phyloP scores from a whole-genome alignment of 1,284 basidiomycete species.

The Cystobasidium slooffiae region DNA sequence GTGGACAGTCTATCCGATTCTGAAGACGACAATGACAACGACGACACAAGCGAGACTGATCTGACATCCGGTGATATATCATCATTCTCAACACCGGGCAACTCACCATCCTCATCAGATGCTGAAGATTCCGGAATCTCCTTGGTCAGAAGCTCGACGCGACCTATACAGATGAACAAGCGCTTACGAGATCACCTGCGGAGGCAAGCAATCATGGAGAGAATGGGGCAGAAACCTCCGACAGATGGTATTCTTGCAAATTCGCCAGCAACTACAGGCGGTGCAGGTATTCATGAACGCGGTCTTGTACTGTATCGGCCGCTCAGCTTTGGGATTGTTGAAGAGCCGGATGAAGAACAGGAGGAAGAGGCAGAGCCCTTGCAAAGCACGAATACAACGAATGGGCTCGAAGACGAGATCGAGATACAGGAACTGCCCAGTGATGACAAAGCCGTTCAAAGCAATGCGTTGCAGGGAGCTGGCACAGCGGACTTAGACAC shows the following conservation, averaged over 20 bases:
- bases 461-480: not conserved
- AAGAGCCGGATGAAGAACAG: conserved; percentile 25
- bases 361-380: not conserved
- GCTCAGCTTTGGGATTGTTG: conserved; percentile 29
- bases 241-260: conserved; percentile 9
- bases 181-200: conserved; percentile 31
- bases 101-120: conserved; percentile 21
- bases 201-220: conserved; percentile 15
- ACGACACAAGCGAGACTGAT: not conserved
- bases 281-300: conserved; percentile 27
- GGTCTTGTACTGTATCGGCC: conserved; percentile 40
- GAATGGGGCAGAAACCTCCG: conserved; percentile 12
- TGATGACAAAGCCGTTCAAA: not conserved
- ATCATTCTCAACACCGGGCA: not conserved
- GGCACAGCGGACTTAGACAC: not conserved
- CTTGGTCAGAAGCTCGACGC: not conserved
- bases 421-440: conserved; percentile 9
- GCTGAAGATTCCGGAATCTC: not conserved
- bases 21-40: conserved; percentile 11
- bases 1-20: conserved; percentile 36
- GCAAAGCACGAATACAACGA: not conserved
- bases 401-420: not conserved
- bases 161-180: conserved; percentile 36
- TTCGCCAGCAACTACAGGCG: conserved; percentile 8
- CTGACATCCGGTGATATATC: not conserved